Conservation (phyloP, 148 eudicot species). For the Fagopyrum tataricum region DNA sequence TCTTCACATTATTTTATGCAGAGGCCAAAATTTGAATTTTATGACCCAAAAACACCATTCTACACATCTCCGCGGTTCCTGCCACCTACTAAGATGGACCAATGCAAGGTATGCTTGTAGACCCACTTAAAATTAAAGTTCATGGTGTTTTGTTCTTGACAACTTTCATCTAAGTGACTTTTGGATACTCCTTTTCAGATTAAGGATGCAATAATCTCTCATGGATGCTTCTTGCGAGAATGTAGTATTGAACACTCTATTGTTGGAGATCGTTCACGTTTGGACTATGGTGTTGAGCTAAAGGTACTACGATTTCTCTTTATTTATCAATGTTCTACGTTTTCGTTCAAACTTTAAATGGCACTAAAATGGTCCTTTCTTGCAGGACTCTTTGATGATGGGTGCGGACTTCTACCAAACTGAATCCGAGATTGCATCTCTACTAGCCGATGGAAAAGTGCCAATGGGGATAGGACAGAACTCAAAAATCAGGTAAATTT, state of each 20-base stretch:
- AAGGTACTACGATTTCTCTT: conserved; percentile 33
- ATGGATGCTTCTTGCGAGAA: conserved; percentile 93
- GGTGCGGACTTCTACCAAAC: conserved; percentile 95
- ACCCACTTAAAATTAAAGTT: background rate
- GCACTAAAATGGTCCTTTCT: conserved; percentile 6
- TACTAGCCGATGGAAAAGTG: conserved; percentile 80
- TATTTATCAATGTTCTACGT: background rate
- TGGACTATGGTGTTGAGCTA: conserved; percentile 84
- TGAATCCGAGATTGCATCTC: conserved; percentile 91
- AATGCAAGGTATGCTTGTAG: conserved; percentile 52
- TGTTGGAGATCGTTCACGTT: conserved; percentile 92
- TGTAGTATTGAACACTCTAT: conserved; percentile 73
- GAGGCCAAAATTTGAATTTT: conserved; percentile 74
- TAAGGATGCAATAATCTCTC: conserved; percentile 88
- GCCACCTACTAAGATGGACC: conserved; percentile 91
- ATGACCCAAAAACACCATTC: conserved; percentile 92
- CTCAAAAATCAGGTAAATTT: conserved; percentile 68
- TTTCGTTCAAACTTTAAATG: background rate
- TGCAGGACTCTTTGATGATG: conserved; percentile 86
- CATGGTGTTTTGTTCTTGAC: background rate
- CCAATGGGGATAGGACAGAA: conserved; percentile 85
- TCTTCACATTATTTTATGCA: conserved; percentile 22
- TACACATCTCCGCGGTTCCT: conserved; percentile 87
- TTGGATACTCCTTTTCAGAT: conserved; percentile 40
- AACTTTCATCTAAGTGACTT: background rate